Conservation (phyloP, 495 filamentous ascomycete species). For the Corynascus novoguineensis region DNA sequence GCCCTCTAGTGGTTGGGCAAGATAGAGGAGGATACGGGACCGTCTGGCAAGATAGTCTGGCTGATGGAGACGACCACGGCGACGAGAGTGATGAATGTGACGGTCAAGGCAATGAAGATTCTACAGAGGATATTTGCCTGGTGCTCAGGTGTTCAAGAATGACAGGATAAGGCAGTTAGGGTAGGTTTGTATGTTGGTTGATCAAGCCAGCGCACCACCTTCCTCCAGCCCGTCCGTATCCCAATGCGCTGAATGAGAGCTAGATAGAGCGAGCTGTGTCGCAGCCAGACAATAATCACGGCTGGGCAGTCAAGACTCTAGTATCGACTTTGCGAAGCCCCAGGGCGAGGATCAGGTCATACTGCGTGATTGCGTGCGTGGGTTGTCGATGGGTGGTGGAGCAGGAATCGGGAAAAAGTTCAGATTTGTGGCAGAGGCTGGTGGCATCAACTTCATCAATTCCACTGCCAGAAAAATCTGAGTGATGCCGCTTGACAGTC, state of each 20-base stretch:
- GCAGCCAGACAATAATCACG: neutral
- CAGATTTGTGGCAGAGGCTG: neutral
- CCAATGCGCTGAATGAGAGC: slow-evolving; percentile 1
- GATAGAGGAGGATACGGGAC: neutral
- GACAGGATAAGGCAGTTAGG: slow-evolving; percentile 16
- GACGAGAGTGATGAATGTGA: neutral
- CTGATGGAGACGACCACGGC: neutral
- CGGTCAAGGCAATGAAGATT: slow-evolving; percentile 7
- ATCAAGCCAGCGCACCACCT: neutral
- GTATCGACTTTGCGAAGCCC: slow-evolving; percentile 6
- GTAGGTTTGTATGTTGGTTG: neutral
- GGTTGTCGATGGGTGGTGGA: slow-evolving; percentile 1
- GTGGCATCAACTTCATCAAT: slow-evolving; percentile 10
- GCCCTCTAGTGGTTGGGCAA: neutral
- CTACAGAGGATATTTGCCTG: slow-evolving; percentile 11
- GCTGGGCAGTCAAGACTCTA: neutral
- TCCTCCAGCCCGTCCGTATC: neutral
- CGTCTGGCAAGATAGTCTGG: neutral
- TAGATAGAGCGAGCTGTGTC: neutral
- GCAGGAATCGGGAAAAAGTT: slow-evolving; percentile 5
- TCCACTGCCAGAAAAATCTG: slow-evolving; percentile 5
- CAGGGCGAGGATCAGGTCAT: slow-evolving; percentile 18
- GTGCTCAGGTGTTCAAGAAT: neutral
- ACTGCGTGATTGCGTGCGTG: slow-evolving; percentile 15
- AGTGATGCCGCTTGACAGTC: neutral